A percentile compares a stretch with the other conserved stretches of the same genome.
Evolutionary conservation across 2,329 filamentous ascomycete species (phyloP).

Genomic region (Trichoderma aggressivum): DNA sequence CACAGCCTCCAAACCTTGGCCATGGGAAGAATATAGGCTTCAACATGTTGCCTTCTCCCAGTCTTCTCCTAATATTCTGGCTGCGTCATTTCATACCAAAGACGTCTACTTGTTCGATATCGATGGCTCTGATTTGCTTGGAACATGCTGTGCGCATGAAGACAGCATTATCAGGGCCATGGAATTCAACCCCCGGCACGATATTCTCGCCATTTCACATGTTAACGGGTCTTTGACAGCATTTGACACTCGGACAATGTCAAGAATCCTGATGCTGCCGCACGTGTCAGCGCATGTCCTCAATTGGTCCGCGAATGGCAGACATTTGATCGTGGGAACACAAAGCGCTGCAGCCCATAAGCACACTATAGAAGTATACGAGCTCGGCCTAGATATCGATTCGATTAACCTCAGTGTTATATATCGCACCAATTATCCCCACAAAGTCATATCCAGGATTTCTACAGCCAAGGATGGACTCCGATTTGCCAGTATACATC

Average conservation of each 20-base stretch:
- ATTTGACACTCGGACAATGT: not conserved
- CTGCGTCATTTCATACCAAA: not conserved
- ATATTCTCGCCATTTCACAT: not conserved
- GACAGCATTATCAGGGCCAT: not conserved
- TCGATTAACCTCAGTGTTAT: not conserved
- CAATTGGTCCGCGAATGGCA: slow-evolving; percentile 3
- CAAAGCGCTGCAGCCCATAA: not conserved
- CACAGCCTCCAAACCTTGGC: not conserved
- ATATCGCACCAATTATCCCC: not conserved
- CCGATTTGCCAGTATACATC: slow-evolving; percentile 2
- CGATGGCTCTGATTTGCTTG: not conserved
- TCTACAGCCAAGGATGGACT: not conserved
- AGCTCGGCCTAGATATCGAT: not conserved
- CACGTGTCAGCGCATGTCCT: not conserved
- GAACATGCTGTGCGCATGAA: not conserved
- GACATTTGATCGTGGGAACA: not conserved
- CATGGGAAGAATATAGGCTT: not conserved
- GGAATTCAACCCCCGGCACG: not conserved
- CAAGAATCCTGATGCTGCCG: not conserved
- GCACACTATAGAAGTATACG: slow-evolving; percentile 1
- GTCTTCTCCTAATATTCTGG: not conserved
- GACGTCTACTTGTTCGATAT: not conserved
- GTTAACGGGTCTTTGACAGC: not conserved
- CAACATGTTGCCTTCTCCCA: not conserved
- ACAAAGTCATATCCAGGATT: not conserved